phyloP scores from a whole-genome alignment of 2,329 filamentous ascomycete genomes.

The Eutypa lata region DNA sequence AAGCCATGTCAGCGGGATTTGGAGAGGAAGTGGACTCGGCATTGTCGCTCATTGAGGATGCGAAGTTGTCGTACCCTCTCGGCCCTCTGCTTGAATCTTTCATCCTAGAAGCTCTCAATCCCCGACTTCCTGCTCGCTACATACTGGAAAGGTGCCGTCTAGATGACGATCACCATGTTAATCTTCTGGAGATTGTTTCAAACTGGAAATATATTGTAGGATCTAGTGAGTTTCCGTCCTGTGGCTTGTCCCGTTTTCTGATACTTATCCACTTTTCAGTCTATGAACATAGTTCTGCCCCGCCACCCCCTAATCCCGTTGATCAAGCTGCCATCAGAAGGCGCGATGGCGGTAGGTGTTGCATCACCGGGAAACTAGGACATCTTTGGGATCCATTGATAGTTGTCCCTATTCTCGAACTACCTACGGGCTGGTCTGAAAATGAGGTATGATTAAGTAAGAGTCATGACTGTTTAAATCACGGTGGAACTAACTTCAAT shows the following conservation, averaged over 20 bases:
- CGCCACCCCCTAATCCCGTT: constrained; percentile 7
- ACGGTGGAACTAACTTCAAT: constrained; percentile 1
- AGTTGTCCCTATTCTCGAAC: constrained; percentile 17
- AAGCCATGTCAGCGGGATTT: background rate
- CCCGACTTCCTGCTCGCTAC: constrained; percentile 9
- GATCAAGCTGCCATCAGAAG: constrained; percentile 9
- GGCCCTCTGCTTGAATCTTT: constrained; percentile 7
- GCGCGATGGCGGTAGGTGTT: constrained; percentile 22
- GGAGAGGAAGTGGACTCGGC: constrained; percentile 1
- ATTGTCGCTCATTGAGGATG: constrained; percentile 6
- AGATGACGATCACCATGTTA: constrained; percentile 2
- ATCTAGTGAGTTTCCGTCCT: constrained; percentile 13
- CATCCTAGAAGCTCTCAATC: constrained; percentile 9
- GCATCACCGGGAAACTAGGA: constrained; percentile 21
- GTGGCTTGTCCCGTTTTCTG: background rate
- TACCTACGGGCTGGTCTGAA: constrained; percentile 18
- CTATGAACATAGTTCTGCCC: constrained; percentile 6
- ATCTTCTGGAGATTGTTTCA: constrained; percentile 6
- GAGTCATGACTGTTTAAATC: background rate
- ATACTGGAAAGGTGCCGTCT: constrained; percentile 1
- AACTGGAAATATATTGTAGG: constrained; percentile 27
- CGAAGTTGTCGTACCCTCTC: constrained; percentile 8
- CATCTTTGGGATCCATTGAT: constrained; percentile 17
- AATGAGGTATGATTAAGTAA: constrained; percentile 12
- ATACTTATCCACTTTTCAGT: constrained; percentile 4